Evolutionary conservation across 169 alveolate genomes (phyloP).

Genomic region (Eimeria necatrix): DNA sequence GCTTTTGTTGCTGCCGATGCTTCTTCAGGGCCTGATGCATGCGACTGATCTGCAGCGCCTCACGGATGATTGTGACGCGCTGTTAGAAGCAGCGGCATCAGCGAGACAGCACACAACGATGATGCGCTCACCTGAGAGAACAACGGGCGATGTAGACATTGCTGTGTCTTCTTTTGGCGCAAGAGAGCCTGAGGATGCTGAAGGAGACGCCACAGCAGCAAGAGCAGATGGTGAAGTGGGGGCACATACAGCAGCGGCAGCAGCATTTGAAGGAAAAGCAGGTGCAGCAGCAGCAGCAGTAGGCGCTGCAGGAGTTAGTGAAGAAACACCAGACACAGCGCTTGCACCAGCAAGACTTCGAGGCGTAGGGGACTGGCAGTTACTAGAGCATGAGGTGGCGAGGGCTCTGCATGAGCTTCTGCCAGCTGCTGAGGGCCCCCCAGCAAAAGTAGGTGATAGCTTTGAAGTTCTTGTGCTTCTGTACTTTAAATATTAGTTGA

Average conservation of each 20-base stretch:
- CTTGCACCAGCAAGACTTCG: not conserved
- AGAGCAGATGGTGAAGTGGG: not conserved
- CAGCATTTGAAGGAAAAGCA: not conserved
- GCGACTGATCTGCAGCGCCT: constrained; percentile 53
- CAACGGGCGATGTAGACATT: not conserved
- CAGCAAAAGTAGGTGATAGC: constrained; percentile 43
- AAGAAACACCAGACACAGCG: not conserved
- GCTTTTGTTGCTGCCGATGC: constrained; percentile 19
- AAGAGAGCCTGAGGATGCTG: not conserved
- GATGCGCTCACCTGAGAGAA: not conserved
- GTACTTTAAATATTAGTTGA: not conserved
- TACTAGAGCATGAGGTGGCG: constrained; percentile 57
- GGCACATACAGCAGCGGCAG: constrained; percentile 12
- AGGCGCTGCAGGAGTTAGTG: not conserved
- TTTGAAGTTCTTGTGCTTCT: not conserved
- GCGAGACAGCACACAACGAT: constrained; percentile 54
- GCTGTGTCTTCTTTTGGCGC: not conserved
- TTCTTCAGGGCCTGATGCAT: constrained; percentile 66
- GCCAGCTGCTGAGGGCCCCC: constrained; percentile 59
- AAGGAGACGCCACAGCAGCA: not conserved
- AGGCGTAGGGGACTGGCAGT: constrained; percentile 55
- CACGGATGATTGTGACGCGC: constrained; percentile 57
- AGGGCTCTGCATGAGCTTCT: constrained; percentile 30
- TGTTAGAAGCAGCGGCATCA: constrained; percentile 67
- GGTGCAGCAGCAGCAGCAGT: constrained; percentile 32